A percentile compares a stretch with the other conserved stretches of the same genome.
Evolutionary conservation across 106 monocot species (phyloP).

Genomic region (Acanthochlamys bracteata): DNA sequence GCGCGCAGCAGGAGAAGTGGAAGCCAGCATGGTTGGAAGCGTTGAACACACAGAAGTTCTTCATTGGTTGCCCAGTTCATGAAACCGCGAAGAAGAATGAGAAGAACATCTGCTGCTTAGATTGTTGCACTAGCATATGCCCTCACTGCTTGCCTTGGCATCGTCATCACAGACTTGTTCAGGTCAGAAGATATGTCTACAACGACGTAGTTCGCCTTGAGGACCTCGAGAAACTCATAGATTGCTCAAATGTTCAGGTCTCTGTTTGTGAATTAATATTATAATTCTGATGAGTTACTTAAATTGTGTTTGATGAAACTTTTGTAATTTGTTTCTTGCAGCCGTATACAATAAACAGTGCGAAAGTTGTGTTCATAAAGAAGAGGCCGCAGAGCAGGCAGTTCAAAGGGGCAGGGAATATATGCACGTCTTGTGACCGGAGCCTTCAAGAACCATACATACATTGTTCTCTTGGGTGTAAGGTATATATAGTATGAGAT

Average conservation of each 20-base stretch:
- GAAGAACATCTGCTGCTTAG: constrained; percentile 39
- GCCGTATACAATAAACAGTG: constrained; percentile 90
- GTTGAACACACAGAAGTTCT: constrained; percentile 38
- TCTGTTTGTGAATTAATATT: constrained; percentile 19
- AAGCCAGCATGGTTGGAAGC: constrained; percentile 45
- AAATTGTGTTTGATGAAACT: too few relatives aligned
- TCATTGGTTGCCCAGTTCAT: constrained; percentile 28
- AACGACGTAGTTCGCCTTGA: constrained; percentile 37
- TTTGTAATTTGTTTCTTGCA: constrained; percentile 20
- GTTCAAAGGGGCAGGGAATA: constrained; percentile 86
- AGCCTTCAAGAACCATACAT: constrained; percentile 90
- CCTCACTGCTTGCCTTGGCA: constrained; percentile 27
- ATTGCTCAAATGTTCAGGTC: constrained; percentile 46
- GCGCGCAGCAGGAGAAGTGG: not conserved
- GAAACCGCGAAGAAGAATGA: constrained; percentile 28
- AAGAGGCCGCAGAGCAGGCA: constrained; percentile 85
- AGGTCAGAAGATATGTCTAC: constrained; percentile 36
- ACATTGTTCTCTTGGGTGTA: constrained; percentile 92
- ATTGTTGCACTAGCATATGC: constrained; percentile 40
- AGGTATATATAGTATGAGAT: constrained; percentile 32
- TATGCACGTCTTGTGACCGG: constrained; percentile 91
- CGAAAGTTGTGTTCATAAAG: constrained; percentile 94
- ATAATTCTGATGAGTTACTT: too few relatives aligned
- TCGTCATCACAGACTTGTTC: constrained; percentile 18
- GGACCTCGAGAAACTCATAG: constrained; percentile 41